Conservation (phyloP, 2,329 filamentous ascomycete genomes). For the Tricladium varicosporioides region DNA sequence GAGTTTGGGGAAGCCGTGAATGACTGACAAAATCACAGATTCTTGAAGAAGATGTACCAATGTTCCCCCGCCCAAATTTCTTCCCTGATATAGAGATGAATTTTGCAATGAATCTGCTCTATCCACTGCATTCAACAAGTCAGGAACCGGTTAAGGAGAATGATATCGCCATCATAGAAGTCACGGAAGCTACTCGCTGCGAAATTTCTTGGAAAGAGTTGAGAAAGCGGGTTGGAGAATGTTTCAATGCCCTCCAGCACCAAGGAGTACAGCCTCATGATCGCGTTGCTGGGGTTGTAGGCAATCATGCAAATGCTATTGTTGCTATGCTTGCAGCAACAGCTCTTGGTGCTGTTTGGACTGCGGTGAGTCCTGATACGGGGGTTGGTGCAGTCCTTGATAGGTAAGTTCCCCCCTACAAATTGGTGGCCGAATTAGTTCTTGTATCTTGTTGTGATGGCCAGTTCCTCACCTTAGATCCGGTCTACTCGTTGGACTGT, state of each 20-base stretch:
- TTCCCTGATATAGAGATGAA: conserved; percentile 79
- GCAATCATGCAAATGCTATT: conserved; percentile 84
- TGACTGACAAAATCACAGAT: conserved; percentile 48
- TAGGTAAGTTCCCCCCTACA: conserved; percentile 42
- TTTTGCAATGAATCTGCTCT: conserved; percentile 93
- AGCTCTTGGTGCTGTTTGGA: conserved; percentile 86
- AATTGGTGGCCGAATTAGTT: no score
- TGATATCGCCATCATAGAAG: conserved; percentile 68
- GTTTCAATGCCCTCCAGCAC: conserved; percentile 67
- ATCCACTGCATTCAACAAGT: conserved; percentile 61
- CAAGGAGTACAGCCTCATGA: conserved; percentile 57
- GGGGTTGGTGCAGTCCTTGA: conserved; percentile 90
- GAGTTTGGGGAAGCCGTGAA: not conserved
- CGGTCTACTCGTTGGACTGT: no score
- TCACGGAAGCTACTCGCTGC: conserved; percentile 64
- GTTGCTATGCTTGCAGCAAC: conserved; percentile 85
- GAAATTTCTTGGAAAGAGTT: conserved; percentile 76
- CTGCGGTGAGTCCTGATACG: conserved; percentile 87
- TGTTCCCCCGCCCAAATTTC: conserved; percentile 87
- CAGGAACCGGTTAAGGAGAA: conserved; percentile 28
- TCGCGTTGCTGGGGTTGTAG: conserved; percentile 73
- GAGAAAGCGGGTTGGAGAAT: conserved; percentile 72
- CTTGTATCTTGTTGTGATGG: no score
- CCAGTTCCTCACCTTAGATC: no score
- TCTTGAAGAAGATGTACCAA: conserved; percentile 61